Base-by-base conservation (phyloP, 345 rosid genomes). In the Limnanthes douglasii region DNA sequence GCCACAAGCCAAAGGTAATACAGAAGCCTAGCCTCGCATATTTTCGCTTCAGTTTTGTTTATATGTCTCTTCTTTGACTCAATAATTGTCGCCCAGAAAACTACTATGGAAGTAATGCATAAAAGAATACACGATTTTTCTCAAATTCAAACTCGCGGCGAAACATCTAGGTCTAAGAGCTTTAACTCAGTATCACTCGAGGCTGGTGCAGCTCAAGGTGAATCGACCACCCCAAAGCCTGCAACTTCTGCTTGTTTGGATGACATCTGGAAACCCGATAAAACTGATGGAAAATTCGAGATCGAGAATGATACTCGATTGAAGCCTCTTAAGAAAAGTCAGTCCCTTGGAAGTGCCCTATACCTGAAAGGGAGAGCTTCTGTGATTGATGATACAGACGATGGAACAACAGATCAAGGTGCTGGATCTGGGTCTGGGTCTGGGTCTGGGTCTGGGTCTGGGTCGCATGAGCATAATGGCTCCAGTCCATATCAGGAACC, bases 1-100 rank as follows among this genome's bases (percentile, higher is more conserved):
- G 60, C 51, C 77, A 65, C 50, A 78, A 58, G 58, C 48, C 72
- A 31, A 85, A 78, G 80, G 99, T 85, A 34, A 41, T 9, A 45
- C 52, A 16, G 50, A 45, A 25, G 4, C 24, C 12, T 39, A 5
- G 13, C 21, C 20, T 38, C 19, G 24, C 30, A 21, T 25, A n/a
- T n/a, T n/a, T n/a, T n/a, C n/a, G n/a, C n/a, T n/a, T n/a, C n/a
- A n/a, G n/a, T n/a, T n/a, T n/a, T 51, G 24, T 31, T 7, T 39
- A 45, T 32, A 18, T 32, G 15, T 53, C 47, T 46, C n/a, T 46
- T 11, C 6, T 35, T 43, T 52, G 23, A 29, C 36, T 0, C 14
- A 22, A 34, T 56, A 73, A 78, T 75, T 54, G 59, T 28, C 5
- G 11, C 62, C 37, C 48, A 30, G 38, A 56, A 31, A 36, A 26